Conservation (phyloP, 2,329 filamentous ascomycete species). For the Hymenoscyphus infarciens region DNA sequence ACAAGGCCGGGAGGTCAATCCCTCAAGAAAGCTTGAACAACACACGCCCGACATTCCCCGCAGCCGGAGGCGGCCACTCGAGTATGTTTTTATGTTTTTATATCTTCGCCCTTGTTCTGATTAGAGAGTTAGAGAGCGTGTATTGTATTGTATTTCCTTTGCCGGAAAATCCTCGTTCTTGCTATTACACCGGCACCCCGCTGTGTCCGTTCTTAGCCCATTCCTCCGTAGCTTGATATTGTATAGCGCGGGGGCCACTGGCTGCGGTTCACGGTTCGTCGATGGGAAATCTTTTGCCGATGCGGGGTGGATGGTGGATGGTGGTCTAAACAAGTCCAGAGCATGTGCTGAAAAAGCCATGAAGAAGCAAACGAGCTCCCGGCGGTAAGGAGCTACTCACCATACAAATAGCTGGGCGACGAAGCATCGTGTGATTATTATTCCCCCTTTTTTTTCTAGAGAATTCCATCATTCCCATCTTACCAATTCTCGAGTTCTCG, state of each 20-base stretch:
- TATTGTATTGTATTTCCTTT: not conserved
- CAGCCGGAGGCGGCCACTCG: not conserved
- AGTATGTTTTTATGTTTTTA: conserved; percentile 3
- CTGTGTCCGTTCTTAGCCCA: conserved; percentile 10
- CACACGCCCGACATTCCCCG: conserved; percentile 23
- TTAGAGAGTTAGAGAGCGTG: conserved; percentile 2
- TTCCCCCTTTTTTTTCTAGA: conserved; percentile 17
- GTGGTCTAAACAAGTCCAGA: not conserved
- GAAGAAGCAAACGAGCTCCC: not conserved
- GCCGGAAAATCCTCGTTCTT: conserved; percentile 26
- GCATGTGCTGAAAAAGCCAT: not conserved
- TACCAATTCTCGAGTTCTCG: not conserved
- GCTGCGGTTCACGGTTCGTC: not conserved
- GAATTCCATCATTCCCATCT: conserved; percentile 16
- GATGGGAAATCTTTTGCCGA: conserved; percentile 8
- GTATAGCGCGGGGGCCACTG: not conserved
- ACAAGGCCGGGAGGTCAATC: not conserved
- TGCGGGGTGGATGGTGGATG: not conserved
- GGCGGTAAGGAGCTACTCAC: not conserved
- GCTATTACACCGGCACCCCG: not conserved
- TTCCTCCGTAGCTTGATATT: conserved; percentile 18
- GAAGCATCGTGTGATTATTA: conserved; percentile 18
- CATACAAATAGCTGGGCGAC: not conserved
- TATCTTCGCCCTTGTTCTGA: not conserved
- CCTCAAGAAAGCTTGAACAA: not conserved